A percentile compares a stretch with the other conserved stretches of the same genome.
Evolutionary conservation across 768 basidiomycete genomes (phyloP).

Genomic region (Galerina sulciceps): DNA sequence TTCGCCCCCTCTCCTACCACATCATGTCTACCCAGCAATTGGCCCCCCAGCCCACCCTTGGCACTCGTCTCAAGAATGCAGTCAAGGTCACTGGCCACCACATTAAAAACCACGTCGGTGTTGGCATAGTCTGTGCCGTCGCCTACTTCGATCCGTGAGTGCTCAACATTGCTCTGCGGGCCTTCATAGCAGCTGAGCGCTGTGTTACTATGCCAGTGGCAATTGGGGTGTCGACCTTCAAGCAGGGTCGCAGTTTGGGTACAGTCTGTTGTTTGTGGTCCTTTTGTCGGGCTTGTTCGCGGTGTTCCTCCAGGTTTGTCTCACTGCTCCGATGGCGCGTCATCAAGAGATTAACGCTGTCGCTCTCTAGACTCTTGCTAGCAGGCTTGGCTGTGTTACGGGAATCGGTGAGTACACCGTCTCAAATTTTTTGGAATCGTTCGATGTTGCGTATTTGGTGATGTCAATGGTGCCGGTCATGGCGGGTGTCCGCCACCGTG

Average conservation of each 20-base stretch:
- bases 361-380: conserved; percentile 64
- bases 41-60: conserved; percentile 7
- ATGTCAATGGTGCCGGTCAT: too few species aligned
- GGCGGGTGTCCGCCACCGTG: too few species aligned
- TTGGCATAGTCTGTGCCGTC: conserved; percentile 86
- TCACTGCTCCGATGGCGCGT: not conserved
- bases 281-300: conserved; percentile 84
- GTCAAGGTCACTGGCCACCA: conserved; percentile 48
- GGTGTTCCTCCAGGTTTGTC: conserved; percentile 74
- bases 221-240: conserved; percentile 93
- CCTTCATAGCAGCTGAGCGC: conserved; percentile 6
- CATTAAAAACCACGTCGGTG: conserved; percentile 69
- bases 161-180: not conserved
- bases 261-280: conserved; percentile 84
- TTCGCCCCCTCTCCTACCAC: conserved; percentile 22
- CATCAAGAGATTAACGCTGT: not conserved
- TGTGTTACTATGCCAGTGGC: conserved; percentile 48
- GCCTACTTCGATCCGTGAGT: conserved; percentile 89
- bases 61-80: conserved; percentile 33
- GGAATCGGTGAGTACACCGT: conserved; percentile 60
- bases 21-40: conserved; percentile 21
- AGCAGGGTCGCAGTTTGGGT: conserved; percentile 86
- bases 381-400: conserved; percentile 82
- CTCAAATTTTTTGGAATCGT: conserved; percentile 3
- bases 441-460: not conserved